Percentiles rank a stretch among this genome's conserved stretches.
These are phyloP conservation scores for Domatiomyces catenatus DNA, from an alignment of 2,329 filamentous ascomycete species.

Conservation along the genomic window DNA sequence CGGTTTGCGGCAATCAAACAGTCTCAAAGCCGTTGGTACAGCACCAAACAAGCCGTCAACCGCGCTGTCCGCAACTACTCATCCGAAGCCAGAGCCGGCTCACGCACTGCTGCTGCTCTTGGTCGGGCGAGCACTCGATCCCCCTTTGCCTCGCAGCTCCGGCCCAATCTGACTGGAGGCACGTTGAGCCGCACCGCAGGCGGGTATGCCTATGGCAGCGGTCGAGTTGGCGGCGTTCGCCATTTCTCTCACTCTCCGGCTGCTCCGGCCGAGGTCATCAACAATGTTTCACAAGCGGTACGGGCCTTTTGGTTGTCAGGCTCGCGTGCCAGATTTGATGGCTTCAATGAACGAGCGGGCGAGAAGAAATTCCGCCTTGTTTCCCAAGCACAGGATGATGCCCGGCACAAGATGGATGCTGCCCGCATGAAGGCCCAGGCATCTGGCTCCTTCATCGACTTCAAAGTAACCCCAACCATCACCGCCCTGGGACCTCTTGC, in stretches of 20 bases:
- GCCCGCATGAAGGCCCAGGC: constrained; percentile 26
- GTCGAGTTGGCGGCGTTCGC: constrained; percentile 53
- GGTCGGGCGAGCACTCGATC: constrained; percentile 55
- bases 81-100: constrained; percentile 28
- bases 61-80: constrained; percentile 38
- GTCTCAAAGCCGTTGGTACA: constrained; percentile 48
- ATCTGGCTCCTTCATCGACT: constrained; percentile 76
- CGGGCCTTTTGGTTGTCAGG: constrained; percentile 86
- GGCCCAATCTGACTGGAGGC: constrained; percentile 83
- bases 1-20: constrained; percentile 49
- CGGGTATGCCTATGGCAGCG: constrained; percentile 65
- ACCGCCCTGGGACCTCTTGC: constrained; percentile 67
- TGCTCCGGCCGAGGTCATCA: constrained; percentile 73
- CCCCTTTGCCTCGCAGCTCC: constrained; percentile 75
- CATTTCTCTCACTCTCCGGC: constrained; percentile 85
- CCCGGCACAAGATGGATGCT: constrained; percentile 47
- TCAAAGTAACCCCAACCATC: constrained; percentile 73
- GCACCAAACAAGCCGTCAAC: constrained; percentile 34
- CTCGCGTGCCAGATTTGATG: constrained; percentile 75
- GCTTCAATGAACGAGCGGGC: constrained; percentile 49
- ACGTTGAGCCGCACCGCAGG: constrained; percentile 70
- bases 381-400: constrained; percentile 58
- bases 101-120: constrained; percentile 38
- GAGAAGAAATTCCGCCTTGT: constrained; percentile 67
- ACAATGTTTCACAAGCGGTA: constrained; percentile 88